phyloP scores from a whole-genome alignment of 2,329 filamentous ascomycete genomes.

The Ophiocordyceps polyrhachis-furcata region DNA sequence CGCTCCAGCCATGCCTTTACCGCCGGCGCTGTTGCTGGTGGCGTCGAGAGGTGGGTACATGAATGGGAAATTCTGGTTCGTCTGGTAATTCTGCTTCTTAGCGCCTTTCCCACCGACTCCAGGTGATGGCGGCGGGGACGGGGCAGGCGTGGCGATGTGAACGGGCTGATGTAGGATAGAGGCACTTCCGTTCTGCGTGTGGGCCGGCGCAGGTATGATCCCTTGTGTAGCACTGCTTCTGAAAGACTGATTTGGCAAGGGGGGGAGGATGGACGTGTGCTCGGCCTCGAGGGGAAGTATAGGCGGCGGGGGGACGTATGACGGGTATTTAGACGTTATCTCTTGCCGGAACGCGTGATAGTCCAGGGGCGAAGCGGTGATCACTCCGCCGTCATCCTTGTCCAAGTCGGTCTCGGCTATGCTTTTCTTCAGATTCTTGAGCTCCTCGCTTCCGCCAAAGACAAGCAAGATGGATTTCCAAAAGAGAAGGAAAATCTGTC shows the following conservation, averaged over 20 bases:
- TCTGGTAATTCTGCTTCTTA: constrained; percentile 99
- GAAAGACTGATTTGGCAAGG: constrained; percentile 55
- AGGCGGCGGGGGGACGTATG: constrained; percentile 77
- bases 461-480: constrained; percentile 84
- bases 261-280: constrained; percentile 77
- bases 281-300: constrained; percentile 74
- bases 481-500: constrained; percentile 56
- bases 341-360: constrained; percentile 95
- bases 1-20: constrained; percentile 65
- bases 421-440: constrained; percentile 54
- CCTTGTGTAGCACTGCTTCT: constrained; percentile 41
- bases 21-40: constrained; percentile 74
- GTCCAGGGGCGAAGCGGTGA: constrained; percentile 85
- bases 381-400: constrained; percentile 52
- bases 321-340: constrained; percentile 92
- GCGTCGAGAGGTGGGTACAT: constrained; percentile 87
- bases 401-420: constrained; percentile 42
- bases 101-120: constrained; percentile 72
- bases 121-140: constrained; percentile 86
- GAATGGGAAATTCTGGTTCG: constrained; percentile 96
- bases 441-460: constrained; percentile 61
- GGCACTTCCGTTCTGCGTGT: constrained; percentile 36
- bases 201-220: constrained; percentile 37
- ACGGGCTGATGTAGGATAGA: constrained; percentile 93
- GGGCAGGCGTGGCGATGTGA: constrained; percentile 94